Conservation (phyloP, 2,329 filamentous ascomycete genomes). For the Sphaerostilbella broomeana region DNA sequence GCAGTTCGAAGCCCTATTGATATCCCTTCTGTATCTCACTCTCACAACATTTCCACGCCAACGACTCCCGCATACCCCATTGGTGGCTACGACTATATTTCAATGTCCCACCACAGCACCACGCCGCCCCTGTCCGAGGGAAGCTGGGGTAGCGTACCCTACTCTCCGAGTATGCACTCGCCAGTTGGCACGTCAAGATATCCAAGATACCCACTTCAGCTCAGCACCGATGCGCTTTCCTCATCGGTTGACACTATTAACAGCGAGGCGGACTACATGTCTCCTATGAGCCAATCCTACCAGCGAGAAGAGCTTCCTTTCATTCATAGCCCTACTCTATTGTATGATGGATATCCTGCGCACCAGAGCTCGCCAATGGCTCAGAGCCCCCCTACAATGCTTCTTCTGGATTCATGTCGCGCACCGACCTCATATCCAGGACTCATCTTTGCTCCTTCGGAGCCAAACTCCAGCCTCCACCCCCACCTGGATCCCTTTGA, state of each 20-base stretch:
- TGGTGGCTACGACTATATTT: conserved; percentile 42
- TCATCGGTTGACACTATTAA: conserved; percentile 54
- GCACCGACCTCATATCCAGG: conserved; percentile 56
- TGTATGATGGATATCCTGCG: conserved; percentile 50
- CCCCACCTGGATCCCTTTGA: conserved; percentile 55
- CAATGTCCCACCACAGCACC: conserved; percentile 42
- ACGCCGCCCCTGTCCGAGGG: conserved; percentile 34
- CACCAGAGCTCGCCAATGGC: conserved; percentile 47
- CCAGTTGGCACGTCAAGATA: conserved; percentile 33
- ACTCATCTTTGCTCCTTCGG: conserved; percentile 53
- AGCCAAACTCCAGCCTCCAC: conserved; percentile 53
- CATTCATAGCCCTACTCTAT: conserved; percentile 47
- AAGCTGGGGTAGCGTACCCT: conserved; percentile 42
- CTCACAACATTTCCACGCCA: conserved; percentile 34
- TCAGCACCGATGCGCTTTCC: conserved; percentile 44
- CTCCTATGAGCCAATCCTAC: conserved; percentile 52
- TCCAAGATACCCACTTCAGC: conserved; percentile 39
- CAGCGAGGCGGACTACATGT: conserved; percentile 57
- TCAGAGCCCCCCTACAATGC: conserved; percentile 48
- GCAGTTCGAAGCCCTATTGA: conserved; percentile 30
- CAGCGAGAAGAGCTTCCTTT: conserved; percentile 52
- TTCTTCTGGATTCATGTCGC: conserved; percentile 50
- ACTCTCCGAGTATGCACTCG: conserved; percentile 35
- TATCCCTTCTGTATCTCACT: conserved; percentile 25
- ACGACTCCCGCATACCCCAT: conserved; percentile 31